Evolutionary conservation across 139 green algal genomes (phyloP).

Genomic region (Picochlorum sp.): DNA sequence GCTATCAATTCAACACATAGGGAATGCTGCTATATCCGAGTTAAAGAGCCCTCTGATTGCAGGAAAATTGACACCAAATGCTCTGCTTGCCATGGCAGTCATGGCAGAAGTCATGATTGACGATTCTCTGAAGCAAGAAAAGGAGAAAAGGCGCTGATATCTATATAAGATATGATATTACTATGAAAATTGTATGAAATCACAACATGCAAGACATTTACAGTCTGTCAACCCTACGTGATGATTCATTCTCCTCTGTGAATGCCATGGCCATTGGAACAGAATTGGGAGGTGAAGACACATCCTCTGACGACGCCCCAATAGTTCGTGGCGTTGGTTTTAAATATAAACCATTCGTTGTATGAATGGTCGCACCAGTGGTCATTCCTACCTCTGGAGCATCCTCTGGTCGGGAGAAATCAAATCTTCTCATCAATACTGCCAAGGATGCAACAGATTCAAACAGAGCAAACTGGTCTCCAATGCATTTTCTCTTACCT

Average conservation of each 20-base stretch:
- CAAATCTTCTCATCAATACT: slow-evolving; percentile 75
- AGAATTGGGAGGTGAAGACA: neutral
- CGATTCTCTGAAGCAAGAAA: neutral
- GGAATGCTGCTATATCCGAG: slow-evolving; percentile 10
- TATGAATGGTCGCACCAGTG: slow-evolving; percentile 83
- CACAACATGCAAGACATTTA: too few species aligned
- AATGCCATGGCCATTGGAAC: neutral
- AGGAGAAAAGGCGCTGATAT: too few species aligned
- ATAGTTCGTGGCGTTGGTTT: slow-evolving; percentile 13
- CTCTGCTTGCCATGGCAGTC: slow-evolving; percentile 21
- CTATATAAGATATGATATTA: too few species aligned
- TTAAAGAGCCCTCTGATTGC: slow-evolving; percentile 3
- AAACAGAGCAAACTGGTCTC: slow-evolving; percentile 87
- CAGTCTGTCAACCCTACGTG: too few species aligned
- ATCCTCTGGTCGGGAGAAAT: slow-evolving; percentile 55
- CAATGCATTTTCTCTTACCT: slow-evolving; percentile 76
- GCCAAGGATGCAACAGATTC: slow-evolving; percentile 74
- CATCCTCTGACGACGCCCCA: neutral
- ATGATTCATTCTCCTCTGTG: too few species aligned
- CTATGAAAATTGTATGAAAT: too few species aligned
- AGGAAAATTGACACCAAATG: slow-evolving; percentile 7
- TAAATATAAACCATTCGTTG: slow-evolving; percentile 62
- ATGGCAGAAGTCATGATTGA: slow-evolving; percentile 11
- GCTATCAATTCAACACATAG: slow-evolving; percentile 8
- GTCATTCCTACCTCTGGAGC: slow-evolving; percentile 65